Evolutionary conservation across 2,329 filamentous ascomycete genomes (phyloP).

Genomic region (Calonectria honghensis): DNA sequence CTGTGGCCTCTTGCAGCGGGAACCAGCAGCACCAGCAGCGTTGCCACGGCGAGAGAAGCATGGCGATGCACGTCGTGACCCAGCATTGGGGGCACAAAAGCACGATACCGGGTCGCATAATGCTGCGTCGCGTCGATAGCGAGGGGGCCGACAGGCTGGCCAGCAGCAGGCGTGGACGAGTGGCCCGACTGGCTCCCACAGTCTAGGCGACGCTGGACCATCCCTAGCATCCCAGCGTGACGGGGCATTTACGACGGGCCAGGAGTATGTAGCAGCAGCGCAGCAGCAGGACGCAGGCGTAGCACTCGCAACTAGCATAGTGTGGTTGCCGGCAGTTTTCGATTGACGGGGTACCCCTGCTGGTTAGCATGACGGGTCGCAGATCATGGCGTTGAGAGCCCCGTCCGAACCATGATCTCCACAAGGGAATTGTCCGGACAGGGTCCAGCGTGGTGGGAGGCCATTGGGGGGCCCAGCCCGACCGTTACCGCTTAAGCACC

Average conservation of each 20-base stretch:
- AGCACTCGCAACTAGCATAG: constrained; percentile 35
- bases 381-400: constrained; percentile 57
- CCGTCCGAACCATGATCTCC: constrained; percentile 58
- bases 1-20: constrained; percentile 49
- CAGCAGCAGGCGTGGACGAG: constrained; percentile 36
- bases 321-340: constrained; percentile 53
- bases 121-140: constrained; percentile 40
- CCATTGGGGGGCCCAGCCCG: constrained; percentile 39
- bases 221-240: constrained; percentile 47
- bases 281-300: constrained; percentile 45
- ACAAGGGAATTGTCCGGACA: constrained; percentile 57
- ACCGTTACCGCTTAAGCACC: constrained; percentile 44
- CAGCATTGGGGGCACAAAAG: constrained; percentile 48
- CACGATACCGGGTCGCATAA: constrained; percentile 50
- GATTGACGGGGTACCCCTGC: constrained; percentile 52
- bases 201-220: constrained; percentile 42
- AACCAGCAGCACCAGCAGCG: constrained; percentile 45
- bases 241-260: constrained; percentile 45
- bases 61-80: constrained; percentile 41
- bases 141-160: constrained; percentile 41
- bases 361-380: constrained; percentile 54
- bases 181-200: constrained; percentile 42
- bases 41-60: constrained; percentile 48
- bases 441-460: constrained; percentile 47
- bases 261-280: constrained; percentile 44